phyloP scores from a whole-genome alignment of 2,329 filamentous ascomycete genomes.

The Penicillium sp. region DNA sequence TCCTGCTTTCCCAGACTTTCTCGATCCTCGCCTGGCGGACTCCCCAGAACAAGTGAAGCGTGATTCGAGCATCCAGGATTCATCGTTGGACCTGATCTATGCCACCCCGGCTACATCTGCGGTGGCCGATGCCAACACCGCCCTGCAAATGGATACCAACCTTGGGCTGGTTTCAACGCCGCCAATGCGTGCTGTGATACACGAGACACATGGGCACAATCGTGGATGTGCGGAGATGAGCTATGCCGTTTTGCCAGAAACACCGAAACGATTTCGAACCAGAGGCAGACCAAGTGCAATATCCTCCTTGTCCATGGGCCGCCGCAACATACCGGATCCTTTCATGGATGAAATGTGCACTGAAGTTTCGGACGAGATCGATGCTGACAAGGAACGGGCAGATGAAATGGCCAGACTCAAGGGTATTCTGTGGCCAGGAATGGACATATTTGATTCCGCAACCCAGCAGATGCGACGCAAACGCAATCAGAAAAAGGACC shows the following conservation, averaged over 20 bases:
- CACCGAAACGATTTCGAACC: conserved; percentile 10
- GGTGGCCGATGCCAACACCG: neutral
- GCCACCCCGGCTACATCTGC: conserved; percentile 1
- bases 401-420: conserved; percentile 47
- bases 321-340: conserved; percentile 17
- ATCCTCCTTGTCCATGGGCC: conserved; percentile 1
- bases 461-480: conserved; percentile 50
- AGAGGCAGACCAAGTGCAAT: neutral
- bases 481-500: conserved; percentile 55
- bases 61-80: neutral
- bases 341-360: conserved; percentile 12
- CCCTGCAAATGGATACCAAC: neutral
- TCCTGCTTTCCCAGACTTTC: conserved; percentile 18
- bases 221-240: neutral
- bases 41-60: conserved; percentile 9
- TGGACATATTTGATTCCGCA: conserved; percentile 55
- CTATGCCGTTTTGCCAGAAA: conserved; percentile 7
- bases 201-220: neutral
- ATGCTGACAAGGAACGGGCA: conserved; percentile 30
- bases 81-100: conserved; percentile 6
- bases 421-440: conserved; percentile 52
- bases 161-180: neutral
- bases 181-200: neutral
- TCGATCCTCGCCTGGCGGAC: conserved; percentile 32
- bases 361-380: conserved; percentile 15